Evolutionary conservation across 164 flowering plant species (phyloP), one percentile per base, ranked within the genome.

Genomic region (Tetracentron sinense): DNA sequence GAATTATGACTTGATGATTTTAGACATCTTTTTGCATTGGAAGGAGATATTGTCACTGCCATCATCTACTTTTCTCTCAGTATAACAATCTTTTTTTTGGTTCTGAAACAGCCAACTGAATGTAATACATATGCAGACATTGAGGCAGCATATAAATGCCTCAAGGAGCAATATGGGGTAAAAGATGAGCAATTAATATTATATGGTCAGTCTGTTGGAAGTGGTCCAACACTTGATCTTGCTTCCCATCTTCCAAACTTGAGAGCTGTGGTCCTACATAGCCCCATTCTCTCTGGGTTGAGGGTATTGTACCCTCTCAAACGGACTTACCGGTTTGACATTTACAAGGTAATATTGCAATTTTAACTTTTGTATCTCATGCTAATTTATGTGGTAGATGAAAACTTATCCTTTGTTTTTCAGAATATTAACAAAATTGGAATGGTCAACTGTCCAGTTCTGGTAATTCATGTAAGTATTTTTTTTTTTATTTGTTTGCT

Each of bases 201-300:
- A 53, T 92, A 89, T 77, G 97, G 98, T 63, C 96, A 93, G 69
- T 90, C 98, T 27, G 93, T 88, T 74, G 98, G 98, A 30, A 90
- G 98, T 79, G 96, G 98, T 53, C 98, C 98, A 31, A 92, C 98
- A 4, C 58, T 86, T 69, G 95, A 92, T 74, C 88, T 92, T 35
- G 98, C 96, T 65, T 85, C 97, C 1, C 87, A 83, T 3, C 25
- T 84, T 29, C 77, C 87, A 54, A 72, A 83, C 70, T 76, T 89
- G 65, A 82, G 94, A 83, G 97, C 96, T 35, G 95, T 88, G 60
- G 93, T 94, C 62, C 65, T 91, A 56, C 99, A 94, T 72, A 91
- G 96, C 68, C 86, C 96, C 14, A 89, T 94, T 73, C 83, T 94
- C 46, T 94, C 99, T 69, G 97, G 99, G 6, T 67, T 94, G 67